Evolutionary conservation across 1,284 basidiomycete species (phyloP), one percentile per base, ranked within the genome.

Genomic region (Pseudozyma hubeiensis): DNA sequence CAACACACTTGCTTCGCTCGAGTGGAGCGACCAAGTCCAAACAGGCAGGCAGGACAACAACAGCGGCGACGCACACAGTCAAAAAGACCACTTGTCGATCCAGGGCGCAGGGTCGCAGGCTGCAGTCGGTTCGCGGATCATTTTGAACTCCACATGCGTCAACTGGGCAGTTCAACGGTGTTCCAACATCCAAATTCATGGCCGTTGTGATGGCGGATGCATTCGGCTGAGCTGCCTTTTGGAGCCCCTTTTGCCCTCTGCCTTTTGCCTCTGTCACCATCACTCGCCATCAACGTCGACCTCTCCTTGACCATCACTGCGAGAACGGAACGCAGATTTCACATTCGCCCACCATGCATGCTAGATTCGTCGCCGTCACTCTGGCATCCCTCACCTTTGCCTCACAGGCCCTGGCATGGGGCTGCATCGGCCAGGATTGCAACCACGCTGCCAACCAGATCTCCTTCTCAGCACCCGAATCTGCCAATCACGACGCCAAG

Each of bases 341-440:
- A 8, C 35, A 24, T 24, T 24, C 35, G 7, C 16, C 39, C 41
- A 50, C 33, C 49, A 64, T 66, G 62, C 58, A 54, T 44, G 31
- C 64, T 17, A 51, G 50, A 31, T 54, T 73, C 16, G 24, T 67
- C n/a, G 64, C 64, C 39, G 34, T 61, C 51, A 54, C 61, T 16
- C 39, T 73, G 14, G 70, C 64, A 6, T 60, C 70, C 3, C 57
- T 73, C 41, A 43, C 64, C 31, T 53, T 73, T 7, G 70, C 70
- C 37, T 67, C 70, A 0, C 62, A 65, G 44, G 60, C 56, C 10
- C 24, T 65, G 24, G 71, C 62, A 16, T 74, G 71, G 71, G 66
- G 63, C 17, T 74, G 71, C 51, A 69, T 74, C 41, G 71, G 71
- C 0, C 52, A 69, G 47, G 71, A 74, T 34, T 74, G 71, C 44